phyloP scores from a whole-genome alignment of 176 grass and related monocot genomes.

The Oryza australiensis region DNA sequence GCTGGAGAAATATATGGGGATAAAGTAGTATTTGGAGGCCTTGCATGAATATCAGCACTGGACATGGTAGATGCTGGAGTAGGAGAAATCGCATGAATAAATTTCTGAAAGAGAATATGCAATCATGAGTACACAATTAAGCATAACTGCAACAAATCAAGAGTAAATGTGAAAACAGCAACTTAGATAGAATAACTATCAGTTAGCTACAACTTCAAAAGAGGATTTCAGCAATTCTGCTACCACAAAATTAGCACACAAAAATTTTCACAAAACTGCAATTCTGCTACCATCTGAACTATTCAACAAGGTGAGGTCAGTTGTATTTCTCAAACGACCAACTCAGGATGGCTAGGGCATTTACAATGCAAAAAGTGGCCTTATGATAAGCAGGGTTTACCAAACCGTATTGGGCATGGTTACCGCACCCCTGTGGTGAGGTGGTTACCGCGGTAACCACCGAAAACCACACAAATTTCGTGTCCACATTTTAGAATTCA shows the following conservation, averaged over 20 bases:
- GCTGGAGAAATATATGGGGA: constrained; percentile 64
- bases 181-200: constrained; percentile 1
- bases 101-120: constrained; percentile 67
- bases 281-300: background rate
- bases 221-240: background rate
- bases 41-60: constrained; percentile 61
- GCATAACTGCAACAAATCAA: background rate
- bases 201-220: background rate
- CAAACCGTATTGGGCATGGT: too few species aligned
- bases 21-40: constrained; percentile 71
- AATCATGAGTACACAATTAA: constrained; percentile 44
- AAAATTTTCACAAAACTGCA: background rate
- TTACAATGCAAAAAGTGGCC: too few species aligned
- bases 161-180: background rate
- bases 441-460: too few species aligned
- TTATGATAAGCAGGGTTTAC: too few species aligned
- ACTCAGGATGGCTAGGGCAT: background rate
- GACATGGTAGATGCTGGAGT: constrained; percentile 91
- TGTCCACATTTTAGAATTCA: too few species aligned
- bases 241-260: background rate
- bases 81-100: constrained; percentile 99
- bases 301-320: background rate
- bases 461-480: too few species aligned
- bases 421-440: too few species aligned
- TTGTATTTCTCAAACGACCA: background rate